These are phyloP conservation scores for Chaetomium tenue DNA, from an alignment of 495 filamentous ascomycete genomes.

Conservation along the genomic window DNA sequence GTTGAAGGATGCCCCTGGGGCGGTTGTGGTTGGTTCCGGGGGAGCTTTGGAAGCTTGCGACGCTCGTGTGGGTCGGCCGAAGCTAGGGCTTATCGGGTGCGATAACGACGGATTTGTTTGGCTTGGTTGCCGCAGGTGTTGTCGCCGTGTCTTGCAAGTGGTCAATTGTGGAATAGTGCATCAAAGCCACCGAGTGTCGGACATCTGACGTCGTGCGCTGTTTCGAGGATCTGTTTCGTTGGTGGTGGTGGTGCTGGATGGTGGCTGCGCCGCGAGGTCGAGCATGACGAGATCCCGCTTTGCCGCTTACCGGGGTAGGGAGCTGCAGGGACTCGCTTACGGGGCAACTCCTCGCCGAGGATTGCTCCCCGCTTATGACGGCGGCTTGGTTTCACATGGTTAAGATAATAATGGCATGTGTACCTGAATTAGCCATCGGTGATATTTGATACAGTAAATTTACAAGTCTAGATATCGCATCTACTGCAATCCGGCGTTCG, in stretches of 20 bases:
- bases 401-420: not conserved
- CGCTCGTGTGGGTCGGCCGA: slow-evolving; percentile 3
- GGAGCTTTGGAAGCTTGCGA: not conserved
- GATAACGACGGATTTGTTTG: not conserved
- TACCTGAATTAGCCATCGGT: not conserved
- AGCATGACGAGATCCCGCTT: slow-evolving; percentile 16
- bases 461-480: slow-evolving; percentile 24
- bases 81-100: slow-evolving; percentile 7
- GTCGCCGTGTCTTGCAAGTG: not conserved
- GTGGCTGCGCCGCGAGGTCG: slow-evolving; percentile 20
- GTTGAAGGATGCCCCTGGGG: not conserved
- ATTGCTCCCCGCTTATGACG: not conserved
- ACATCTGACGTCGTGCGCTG: not conserved
- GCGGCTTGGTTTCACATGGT: slow-evolving; percentile 2
- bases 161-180: not conserved
- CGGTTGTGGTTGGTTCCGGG: not conserved
- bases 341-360: slow-evolving; percentile 9
- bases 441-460: slow-evolving; percentile 24
- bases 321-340: slow-evolving; percentile 7
- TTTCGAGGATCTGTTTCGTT: not conserved
- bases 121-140: not conserved
- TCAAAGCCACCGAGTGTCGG: not conserved
- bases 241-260: slow-evolving; percentile 8
- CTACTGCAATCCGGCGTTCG: slow-evolving; percentile 12
- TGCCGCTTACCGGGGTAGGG: slow-evolving; percentile 14